Conservation (phyloP, 2,329 filamentous ascomycete genomes). For the Fusarium sp. region DNA sequence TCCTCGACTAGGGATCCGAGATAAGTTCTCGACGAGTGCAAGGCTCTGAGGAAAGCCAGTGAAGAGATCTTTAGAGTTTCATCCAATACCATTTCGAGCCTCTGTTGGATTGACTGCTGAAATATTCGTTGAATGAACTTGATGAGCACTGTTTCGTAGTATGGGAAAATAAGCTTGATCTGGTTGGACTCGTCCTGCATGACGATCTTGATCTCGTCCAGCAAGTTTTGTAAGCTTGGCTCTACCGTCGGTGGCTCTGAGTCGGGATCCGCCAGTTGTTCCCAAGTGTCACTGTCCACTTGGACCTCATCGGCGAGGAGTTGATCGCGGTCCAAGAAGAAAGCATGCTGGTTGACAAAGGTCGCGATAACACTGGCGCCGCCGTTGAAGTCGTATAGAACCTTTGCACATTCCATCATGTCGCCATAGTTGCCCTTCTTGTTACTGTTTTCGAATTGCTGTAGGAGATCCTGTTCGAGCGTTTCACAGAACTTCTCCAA, state of each 20-base stretch:
- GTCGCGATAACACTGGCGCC: conserved; percentile 94
- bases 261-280: conserved; percentile 92
- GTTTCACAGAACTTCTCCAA: conserved; percentile 98
- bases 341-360: conserved; percentile 99
- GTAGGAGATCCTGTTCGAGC: conserved; percentile 91
- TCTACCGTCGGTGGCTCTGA: conserved; percentile 91
- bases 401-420: conserved; percentile 96
- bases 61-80: conserved; percentile 94
- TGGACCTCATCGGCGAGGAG: conserved; percentile 87
- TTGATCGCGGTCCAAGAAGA: conserved; percentile 97
- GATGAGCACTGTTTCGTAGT: conserved; percentile 91
- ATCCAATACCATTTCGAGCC: conserved; percentile 93
- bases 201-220: conserved; percentile 94
- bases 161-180: conserved; percentile 95
- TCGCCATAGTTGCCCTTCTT: conserved; percentile 94
- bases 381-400: conserved; percentile 94
- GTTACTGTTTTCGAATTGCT: conserved; percentile 98
- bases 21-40: conserved; percentile 91
- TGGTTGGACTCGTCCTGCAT: conserved; percentile 98
- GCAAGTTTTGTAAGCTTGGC: conserved; percentile 87
- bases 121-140: conserved; percentile 97
- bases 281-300: conserved; percentile 83
- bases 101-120: conserved; percentile 96
- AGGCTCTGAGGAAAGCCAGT: conserved; percentile 86
- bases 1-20: conserved; percentile 91